These are phyloP conservation scores for Chrysanthemum seticuspe DNA, from an alignment of 129 eudicot species.

Conservation along the genomic window DNA sequence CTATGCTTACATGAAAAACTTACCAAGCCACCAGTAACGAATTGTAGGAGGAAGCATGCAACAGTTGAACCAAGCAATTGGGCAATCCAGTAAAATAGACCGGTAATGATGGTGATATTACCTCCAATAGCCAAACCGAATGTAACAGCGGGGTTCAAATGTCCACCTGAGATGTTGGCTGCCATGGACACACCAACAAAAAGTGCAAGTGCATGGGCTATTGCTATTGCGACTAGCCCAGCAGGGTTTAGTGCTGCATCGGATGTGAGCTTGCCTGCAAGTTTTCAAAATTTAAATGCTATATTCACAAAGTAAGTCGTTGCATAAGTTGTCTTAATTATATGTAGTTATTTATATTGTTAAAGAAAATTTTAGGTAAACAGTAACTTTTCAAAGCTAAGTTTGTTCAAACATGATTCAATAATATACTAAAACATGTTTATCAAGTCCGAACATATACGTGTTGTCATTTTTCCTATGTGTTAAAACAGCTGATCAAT, in stretches of 20 bases:
- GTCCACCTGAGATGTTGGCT: conserved; percentile 66
- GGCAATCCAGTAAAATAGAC: conserved; percentile 64
- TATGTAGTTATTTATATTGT: too few relatives aligned
- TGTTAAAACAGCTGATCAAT: too few relatives aligned
- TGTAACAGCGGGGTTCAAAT: conserved; percentile 68
- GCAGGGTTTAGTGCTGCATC: conserved; percentile 58
- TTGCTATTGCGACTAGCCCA: conserved; percentile 55
- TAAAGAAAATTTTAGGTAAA: too few relatives aligned
- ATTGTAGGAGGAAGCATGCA: conserved; percentile 53
- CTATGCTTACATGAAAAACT: neutral
- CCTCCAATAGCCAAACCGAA: conserved; percentile 67
- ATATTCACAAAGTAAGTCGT: too few relatives aligned
- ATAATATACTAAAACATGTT: too few relatives aligned
- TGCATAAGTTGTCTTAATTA: too few relatives aligned
- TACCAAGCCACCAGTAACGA: conserved; percentile 40
- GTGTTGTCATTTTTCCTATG: too few relatives aligned
- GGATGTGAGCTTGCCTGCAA: neutral
- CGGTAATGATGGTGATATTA: conserved; percentile 58
- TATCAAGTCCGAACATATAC: too few relatives aligned
- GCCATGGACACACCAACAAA: conserved; percentile 64
- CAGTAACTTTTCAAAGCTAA: too few relatives aligned
- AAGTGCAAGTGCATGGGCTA: conserved; percentile 60
- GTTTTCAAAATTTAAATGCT: too few relatives aligned
- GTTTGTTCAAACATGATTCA: too few relatives aligned
- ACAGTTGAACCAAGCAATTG: conserved; percentile 50